phyloP scores from a whole-genome alignment of 1,284 basidiomycete species.

The Marasmius tenuissimus region DNA sequence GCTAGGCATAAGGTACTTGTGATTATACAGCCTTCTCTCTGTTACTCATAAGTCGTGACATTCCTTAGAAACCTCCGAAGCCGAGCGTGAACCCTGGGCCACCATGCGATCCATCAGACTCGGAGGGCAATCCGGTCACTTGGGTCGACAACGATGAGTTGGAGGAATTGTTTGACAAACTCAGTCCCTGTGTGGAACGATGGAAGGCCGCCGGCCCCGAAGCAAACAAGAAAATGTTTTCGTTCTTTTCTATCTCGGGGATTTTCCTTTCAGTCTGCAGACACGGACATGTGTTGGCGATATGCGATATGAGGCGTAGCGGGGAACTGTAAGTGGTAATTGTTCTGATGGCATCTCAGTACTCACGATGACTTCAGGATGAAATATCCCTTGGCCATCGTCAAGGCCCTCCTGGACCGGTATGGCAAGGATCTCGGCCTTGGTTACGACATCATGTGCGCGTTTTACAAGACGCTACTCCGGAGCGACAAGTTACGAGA shows the following conservation, averaged over 20 bases:
- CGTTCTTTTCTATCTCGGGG: slow-evolving; percentile 19
- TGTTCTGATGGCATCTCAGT: not conserved
- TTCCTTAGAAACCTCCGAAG: not conserved
- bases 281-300: slow-evolving; percentile 31
- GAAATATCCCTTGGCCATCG: slow-evolving; percentile 8
- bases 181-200: slow-evolving; percentile 26
- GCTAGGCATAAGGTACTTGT: not conserved
- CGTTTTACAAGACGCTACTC: not conserved
- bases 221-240: slow-evolving; percentile 3
- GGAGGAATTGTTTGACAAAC: slow-evolving; percentile 8
- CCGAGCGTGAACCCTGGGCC: not conserved
- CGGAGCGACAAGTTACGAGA: slow-evolving; percentile 13
- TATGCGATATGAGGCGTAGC: slow-evolving; percentile 34
- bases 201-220: slow-evolving; percentile 34
- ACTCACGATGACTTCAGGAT: not conserved
- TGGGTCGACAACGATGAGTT: slow-evolving; percentile 11
- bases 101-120: not conserved
- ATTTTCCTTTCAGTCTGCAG: slow-evolving; percentile 31
- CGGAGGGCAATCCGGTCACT: slow-evolving; percentile 10
- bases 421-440: not conserved
- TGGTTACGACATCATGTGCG: slow-evolving; percentile 6
- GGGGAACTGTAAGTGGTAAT: slow-evolving; percentile 31
- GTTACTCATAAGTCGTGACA: not conserved
- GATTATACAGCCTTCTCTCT: not conserved
- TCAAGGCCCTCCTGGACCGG: not conserved